These are phyloP conservation scores for Fusarium tupiense DNA, from an alignment of 2,329 filamentous ascomycete genomes.

Conservation along the genomic window DNA sequence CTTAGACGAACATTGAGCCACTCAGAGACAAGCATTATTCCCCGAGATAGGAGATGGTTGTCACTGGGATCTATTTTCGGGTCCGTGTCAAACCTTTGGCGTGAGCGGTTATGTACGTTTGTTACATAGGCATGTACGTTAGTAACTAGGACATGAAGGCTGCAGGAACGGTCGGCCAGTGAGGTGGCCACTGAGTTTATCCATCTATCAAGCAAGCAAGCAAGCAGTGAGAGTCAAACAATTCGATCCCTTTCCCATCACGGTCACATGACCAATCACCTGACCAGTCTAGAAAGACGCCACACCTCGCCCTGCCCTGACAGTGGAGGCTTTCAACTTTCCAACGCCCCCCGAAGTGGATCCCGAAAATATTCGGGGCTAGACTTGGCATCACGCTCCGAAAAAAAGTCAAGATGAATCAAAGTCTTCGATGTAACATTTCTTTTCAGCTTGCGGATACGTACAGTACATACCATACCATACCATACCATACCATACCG, in stretches of 20 bases:
- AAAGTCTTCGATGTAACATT: conserved; percentile 33
- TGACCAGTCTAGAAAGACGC: background rate
- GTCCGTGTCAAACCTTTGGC: conserved; percentile 24
- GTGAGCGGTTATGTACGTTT: conserved; percentile 36
- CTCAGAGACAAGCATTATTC: conserved; percentile 20
- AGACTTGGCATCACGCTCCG: conserved; percentile 21
- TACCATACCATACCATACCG: background rate
- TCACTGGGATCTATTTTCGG: conserved; percentile 28
- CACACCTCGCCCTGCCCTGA: background rate
- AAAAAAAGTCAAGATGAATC: conserved; percentile 29
- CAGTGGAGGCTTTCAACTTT: background rate
- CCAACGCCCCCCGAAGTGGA: conserved; percentile 11
- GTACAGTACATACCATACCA: no score
- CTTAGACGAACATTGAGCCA: conserved; percentile 32
- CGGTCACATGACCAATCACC: conserved; percentile 21
- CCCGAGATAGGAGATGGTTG: conserved; percentile 20
- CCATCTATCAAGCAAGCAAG: background rate
- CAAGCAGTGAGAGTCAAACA: background rate
- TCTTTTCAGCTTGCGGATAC: conserved; percentile 42
- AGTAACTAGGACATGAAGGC: conserved; percentile 1
- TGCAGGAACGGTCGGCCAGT: background rate
- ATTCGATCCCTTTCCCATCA: background rate
- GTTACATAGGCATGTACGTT: background rate
- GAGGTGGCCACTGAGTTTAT: background rate
- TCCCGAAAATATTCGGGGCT: conserved; percentile 40